Evolutionary conservation across 805 yeast genomes (phyloP), one percentile per base, ranked within the genome.

Genomic region (Middelhovenomyces tepae): DNA sequence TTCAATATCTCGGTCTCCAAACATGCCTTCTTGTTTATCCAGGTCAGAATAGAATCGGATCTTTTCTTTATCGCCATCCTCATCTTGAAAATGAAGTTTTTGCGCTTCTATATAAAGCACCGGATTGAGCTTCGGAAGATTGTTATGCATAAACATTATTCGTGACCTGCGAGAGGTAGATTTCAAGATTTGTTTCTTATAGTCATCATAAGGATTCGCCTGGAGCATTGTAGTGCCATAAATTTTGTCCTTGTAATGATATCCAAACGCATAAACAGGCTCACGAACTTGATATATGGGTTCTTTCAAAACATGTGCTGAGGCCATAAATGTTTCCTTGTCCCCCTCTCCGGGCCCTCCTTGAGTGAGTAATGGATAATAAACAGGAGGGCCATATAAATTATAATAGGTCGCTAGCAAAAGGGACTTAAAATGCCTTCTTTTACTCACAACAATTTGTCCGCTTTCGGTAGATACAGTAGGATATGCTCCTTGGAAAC

Each of bases 161-260:
- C 37, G 29, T 9, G 44, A 41, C 15, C n/a, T 11, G 11, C 26
- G 34, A 2, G 11, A 18, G 2, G 41, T 29, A n/a, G 42, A 36
- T 22, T 28, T 28, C 22, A 33, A 25, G n/a, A 39, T 39, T 13
- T 34, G 31, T 6, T 27, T 16, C 28, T 44, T 44, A 35, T 60
- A 73, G 53, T 82, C 93, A 27, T 67, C 68, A n/a, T 65, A 53
- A 2, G 87, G 84, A 48, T 78, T 74, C 40, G 63, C 72, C 53
- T 83, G 94, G 4, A 79, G 77, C 85, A 82, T 82, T 2, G 81
- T 83, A 7, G 76, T 70, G 11, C 87, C 89, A n/a, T 64, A 55
- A 22, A 25, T 20, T 16, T 17, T 16, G 11, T 21, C 19, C 13
- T 18, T 18, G 6, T 28, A 27, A n/a, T 38, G 36, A 29, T 36